Evolutionary conservation across 2,329 filamentous ascomycete genomes (phyloP), one percentile per base, ranked within the genome.

Genomic region (Fusarium illudens): DNA sequence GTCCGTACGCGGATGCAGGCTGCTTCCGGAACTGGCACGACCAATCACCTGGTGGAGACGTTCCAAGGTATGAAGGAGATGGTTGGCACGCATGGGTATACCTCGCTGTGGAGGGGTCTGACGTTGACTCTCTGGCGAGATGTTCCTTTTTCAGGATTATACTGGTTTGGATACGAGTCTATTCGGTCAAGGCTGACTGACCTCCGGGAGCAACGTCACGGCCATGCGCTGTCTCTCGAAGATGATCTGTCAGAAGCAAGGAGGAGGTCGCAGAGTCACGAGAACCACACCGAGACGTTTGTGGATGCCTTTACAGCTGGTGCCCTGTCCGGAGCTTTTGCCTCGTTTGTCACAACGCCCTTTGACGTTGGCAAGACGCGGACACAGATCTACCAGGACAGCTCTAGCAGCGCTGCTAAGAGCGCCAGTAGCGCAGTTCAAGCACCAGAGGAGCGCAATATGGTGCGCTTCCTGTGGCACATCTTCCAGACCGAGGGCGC

Each of bases 321-420:
- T 17, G 93, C 93, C 1, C 78, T 87, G 2, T 96, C 94, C 0
- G 96, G 96, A 4, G 91, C 92, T 0, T 86, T 96, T 27, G 94
- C 96, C 0, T 94, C 95, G 1, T 86, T 97, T 20, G 84, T 96
- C 19, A 99, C 96, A 0, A 97, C 92, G 62, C 96, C 96, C 0
- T 99, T 99, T 73, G 96, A 99, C 74, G 96, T 99, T 0, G 96
- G 96, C 71, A 99, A 99, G 83, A 99, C 96, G 5, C 86, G 96
- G 19, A 94, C 94, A 61, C 96, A 99, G 78, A 90, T 97, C 0
- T 90, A 90, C 72, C 86, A 87, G 49, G 89, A 96, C 65, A 67
- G 68, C 4, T 75, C 76, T 6, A 62, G 48, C 13, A 44, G 9
- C 25, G 58, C n/a, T 9, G 44, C 50, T 0, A 59, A 73, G 58